These are phyloP conservation scores for Wallacemonas sp. DNA, from an alignment of 208 protist species.

Conservation along the genomic window DNA sequence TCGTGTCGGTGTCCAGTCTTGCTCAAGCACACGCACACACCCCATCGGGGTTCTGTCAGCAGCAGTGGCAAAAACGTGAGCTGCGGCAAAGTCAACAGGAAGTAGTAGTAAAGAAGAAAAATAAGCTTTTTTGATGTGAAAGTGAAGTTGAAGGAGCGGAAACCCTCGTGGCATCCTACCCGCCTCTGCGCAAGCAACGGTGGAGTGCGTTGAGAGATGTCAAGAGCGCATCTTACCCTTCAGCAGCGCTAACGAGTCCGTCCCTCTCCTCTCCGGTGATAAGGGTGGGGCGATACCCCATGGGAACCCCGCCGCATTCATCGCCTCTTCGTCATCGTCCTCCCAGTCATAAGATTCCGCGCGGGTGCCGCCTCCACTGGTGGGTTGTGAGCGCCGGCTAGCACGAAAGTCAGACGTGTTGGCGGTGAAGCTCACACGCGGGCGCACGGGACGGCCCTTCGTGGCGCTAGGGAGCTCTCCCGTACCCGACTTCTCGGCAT, in stretches of 20 bases:
- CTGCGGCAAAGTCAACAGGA: too few relatives aligned
- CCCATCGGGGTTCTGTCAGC: too few relatives aligned
- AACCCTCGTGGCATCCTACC: too few relatives aligned
- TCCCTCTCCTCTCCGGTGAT: not conserved
- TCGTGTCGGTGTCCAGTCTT: too few relatives aligned
- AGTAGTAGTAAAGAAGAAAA: too few relatives aligned
- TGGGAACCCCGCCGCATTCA: not conserved
- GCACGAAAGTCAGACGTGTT: conserved; percentile 2
- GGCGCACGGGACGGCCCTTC: not conserved
- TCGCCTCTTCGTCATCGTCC: not conserved
- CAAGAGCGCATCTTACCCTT: conserved; percentile 10
- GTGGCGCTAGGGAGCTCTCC: not conserved
- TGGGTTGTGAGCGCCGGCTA: not conserved
- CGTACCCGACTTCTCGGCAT: not conserved
- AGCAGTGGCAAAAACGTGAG: too few relatives aligned
- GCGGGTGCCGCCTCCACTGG: not conserved
- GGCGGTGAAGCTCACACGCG: conserved; percentile 10
- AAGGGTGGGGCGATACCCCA: not conserved
- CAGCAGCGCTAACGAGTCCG: not conserved
- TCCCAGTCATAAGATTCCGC: not conserved
- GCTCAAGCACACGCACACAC: too few relatives aligned
- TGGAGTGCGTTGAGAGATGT: too few relatives aligned
- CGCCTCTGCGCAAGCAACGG: too few relatives aligned
- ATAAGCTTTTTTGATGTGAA: too few relatives aligned
- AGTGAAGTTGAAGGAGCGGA: too few relatives aligned